Base-by-base conservation (phyloP, 225 moss, liverwort and hornwort genomes). In the Polytrichum formosum region DNA sequence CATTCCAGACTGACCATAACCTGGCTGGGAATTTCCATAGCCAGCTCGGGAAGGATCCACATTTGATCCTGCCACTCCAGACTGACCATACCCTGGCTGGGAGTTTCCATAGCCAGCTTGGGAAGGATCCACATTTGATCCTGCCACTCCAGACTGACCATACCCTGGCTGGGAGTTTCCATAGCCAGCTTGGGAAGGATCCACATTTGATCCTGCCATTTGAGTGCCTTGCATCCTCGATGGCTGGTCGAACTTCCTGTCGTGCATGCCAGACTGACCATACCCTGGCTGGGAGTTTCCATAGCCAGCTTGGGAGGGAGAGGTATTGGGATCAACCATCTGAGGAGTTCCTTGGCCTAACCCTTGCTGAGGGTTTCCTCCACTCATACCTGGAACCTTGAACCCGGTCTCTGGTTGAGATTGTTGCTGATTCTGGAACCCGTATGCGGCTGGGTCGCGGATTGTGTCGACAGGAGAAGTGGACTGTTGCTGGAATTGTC, bases 321-420 rank as follows among this genome's bases (percentile, higher is more conserved):
- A 6, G 9, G 23, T 23, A 58, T 58, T 58, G 20, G 58, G 23
- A 23, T 58, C 23, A 20, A 19, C 23, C 58, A 22, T 22, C 2
- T 30, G 33, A 19, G 30, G 33, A 22, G 13, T 18, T 18, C 66
- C 66, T 46, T 46, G 46, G 22, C 19, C 18, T 13, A 16, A 46
- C 13, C 46, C 46, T 9, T 58, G 58, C 58, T 58, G 58, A 58
- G 58, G 21, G 21, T 58, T 58, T 20, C 23, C 23, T 20, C 23
- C 23, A 23, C 23, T 58, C n/a, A 25, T 18, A 4, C 75, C 81
- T 67, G 75, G 61, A 61, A 70, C 69, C 60, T 72, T 67, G 46
- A 74, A 76, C 4, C 68, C 68, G 35, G 31, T 65, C 10, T 10
- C 26, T 22, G 25, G 25, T 25, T 78, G 73, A 56, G 70, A 22